Conservation (phyloP, 805 yeast species). For the Nakazawaea ambrosiae region DNA sequence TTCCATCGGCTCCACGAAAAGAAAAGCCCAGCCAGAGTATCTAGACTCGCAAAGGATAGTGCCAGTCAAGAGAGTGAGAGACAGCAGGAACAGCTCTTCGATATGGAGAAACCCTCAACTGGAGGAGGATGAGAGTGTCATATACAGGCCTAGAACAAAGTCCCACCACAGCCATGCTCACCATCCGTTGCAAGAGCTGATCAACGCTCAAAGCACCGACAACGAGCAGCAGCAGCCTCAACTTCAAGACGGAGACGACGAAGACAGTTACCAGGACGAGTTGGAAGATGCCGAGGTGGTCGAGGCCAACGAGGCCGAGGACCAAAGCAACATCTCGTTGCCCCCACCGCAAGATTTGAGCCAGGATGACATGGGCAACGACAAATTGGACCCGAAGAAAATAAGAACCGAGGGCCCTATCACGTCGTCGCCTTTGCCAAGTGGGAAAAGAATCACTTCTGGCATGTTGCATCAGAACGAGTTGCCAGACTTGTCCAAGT, state of each 20-base stretch:
- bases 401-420: conserved; percentile 14
- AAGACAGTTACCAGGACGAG: conserved; percentile 7
- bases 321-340: conserved; percentile 13
- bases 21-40: conserved; percentile 9
- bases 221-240: neutral
- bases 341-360: conserved; percentile 20
- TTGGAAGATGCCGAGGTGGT: conserved; percentile 11
- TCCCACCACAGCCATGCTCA: neutral
- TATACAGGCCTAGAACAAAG: neutral
- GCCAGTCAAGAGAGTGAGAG: conserved; percentile 7
- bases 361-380: conserved; percentile 14
- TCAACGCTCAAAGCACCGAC: conserved; percentile 6
- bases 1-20: conserved; percentile 2
- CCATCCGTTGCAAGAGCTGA: conserved; percentile 2
- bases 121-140: neutral
- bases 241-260: conserved; percentile 3
- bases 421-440: conserved; percentile 23
- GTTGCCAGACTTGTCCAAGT: conserved; percentile 28
- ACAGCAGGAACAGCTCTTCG: conserved; percentile 9
- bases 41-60: conserved; percentile 6
- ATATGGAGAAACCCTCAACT: conserved; percentile 7
- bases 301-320: conserved; percentile 1
- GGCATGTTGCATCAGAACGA: conserved; percentile 24
- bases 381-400: conserved; percentile 10
- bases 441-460: conserved; percentile 28